Evolutionary conservation across 257 asterid species (phyloP), one percentile per base, ranked within the genome.

Genomic region (Solanum bukasovii): DNA sequence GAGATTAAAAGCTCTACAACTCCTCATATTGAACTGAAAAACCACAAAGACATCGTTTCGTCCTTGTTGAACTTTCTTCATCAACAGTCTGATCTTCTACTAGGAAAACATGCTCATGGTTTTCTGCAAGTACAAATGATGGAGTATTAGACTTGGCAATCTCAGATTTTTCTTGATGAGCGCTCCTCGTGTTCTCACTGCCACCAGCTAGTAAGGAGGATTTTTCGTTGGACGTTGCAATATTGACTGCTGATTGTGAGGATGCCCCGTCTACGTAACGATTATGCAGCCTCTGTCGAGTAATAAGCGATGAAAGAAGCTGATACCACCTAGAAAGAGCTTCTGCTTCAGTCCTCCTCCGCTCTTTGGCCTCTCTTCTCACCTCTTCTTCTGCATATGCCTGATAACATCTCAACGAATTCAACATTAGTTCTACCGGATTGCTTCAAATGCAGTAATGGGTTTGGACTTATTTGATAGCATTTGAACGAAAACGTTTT

Each of bases 281-380:
- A 29, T 92, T 89, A 83, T 92, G 94, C 91, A 97, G 89, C 89
- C 98, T 92, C 90, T 94, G 99, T 33, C 98, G 93, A 23, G 98
- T 97, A 70, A 94, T 86, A 44, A 97, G 91, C 86, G 99, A 97
- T 21, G 98, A 94, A 86, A 97, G 98, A 88, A 97, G 99, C 90
- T 97, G 99, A 92, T 96, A 96, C 99, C 99, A 97, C 93, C 96
- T 94, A 33, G 95, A 92, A 75, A 95, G 94, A 61, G 99, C 99
- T 89, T 92, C 94, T 13, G 88, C 92, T 90, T 95, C 99, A 3
- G 89, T 88, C 90, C 86, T 93, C 84, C 86, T 91, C 79, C 88
- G 94, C 94, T 96, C 98, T 83, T 91, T 95, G 1, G 95, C 95
- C 65, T 92, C 92, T 92, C 98, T 93, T 91, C 94, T 96, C 82